Conservation (phyloP, 1,139 yeast genomes). For the Pichia sp. region DNA sequence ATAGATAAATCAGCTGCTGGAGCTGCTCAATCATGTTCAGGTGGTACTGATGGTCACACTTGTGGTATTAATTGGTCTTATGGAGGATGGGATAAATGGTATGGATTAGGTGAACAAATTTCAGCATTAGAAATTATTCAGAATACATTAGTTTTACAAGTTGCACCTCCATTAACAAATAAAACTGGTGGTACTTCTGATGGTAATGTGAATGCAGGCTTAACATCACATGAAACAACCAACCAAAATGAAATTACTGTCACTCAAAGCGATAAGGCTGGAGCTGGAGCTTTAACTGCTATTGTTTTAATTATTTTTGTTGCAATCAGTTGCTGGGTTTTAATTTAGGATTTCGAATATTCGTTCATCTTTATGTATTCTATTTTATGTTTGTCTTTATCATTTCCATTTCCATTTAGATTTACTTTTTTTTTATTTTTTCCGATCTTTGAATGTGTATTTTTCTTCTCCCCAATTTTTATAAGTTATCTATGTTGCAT, state of each 20-base stretch:
- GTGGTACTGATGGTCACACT: slow-evolving; percentile 51
- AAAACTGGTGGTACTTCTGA: slow-evolving; percentile 40
- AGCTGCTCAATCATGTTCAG: slow-evolving; percentile 54
- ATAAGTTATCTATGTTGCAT: too few relatives aligned
- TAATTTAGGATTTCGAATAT: slow-evolving; percentile 33
- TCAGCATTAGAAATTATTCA: slow-evolving; percentile 50
- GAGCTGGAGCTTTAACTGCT: slow-evolving; percentile 85
- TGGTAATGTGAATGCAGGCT: slow-evolving; percentile 44
- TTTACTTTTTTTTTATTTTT: slow-evolving; percentile 12
- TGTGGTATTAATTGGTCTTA: slow-evolving; percentile 54
- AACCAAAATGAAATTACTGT: slow-evolving; percentile 36
- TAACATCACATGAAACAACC: slow-evolving; percentile 25
- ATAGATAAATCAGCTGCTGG: slow-evolving; percentile 44
- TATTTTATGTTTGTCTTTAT: not conserved
- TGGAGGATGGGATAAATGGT: slow-evolving; percentile 43
- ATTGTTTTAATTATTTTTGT: slow-evolving; percentile 59
- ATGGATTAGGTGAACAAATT: slow-evolving; percentile 57
- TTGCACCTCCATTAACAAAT: slow-evolving; percentile 52
- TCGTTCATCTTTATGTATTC: not conserved
- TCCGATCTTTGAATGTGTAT: too few relatives aligned
- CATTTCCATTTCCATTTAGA: not conserved
- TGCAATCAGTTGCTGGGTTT: slow-evolving; percentile 69
- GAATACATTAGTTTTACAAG: slow-evolving; percentile 36
- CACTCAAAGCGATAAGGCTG: slow-evolving; percentile 67
- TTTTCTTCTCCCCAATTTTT: too few relatives aligned